Percentiles rank a stretch among this genome's conserved stretches.
Conservation (phyloP, 768 basidiomycete species). For the Leucosporidium scottii region DNA sequence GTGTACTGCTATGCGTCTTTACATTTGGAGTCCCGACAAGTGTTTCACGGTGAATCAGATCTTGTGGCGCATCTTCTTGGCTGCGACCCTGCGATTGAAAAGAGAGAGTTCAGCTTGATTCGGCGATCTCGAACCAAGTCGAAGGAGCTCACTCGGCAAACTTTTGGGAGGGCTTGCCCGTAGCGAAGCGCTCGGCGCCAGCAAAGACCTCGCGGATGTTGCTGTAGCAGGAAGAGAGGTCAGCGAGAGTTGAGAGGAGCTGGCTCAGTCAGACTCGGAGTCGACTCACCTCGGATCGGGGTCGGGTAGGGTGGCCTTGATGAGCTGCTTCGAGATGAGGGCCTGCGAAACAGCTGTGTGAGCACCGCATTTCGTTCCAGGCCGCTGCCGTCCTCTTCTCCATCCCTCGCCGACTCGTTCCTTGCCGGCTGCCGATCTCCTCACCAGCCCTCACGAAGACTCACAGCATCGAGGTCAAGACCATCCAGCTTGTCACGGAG, state of each 20-base stretch:
- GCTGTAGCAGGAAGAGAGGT: background rate
- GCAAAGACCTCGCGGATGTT: slow-evolving; percentile 30
- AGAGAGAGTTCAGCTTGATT: background rate
- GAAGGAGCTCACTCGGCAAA: slow-evolving; percentile 43
- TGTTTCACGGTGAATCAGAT: background rate
- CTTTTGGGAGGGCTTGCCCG: slow-evolving; percentile 52
- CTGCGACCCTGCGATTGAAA: background rate
- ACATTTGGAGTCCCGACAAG: no score
- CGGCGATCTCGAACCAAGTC: background rate
- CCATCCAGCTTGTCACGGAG: slow-evolving; percentile 19
- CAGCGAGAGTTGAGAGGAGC: background rate
- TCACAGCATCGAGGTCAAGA: slow-evolving; percentile 16
- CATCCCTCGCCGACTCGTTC: no score
- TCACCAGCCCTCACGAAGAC: no score
- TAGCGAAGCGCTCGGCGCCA: slow-evolving; percentile 54
- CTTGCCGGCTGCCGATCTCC: no score
- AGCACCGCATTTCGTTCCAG: no score
- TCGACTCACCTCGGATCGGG: slow-evolving; percentile 11
- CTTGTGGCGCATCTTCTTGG: slow-evolving; percentile 26
- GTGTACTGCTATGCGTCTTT: no score
- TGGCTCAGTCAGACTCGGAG: background rate
- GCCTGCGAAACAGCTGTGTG: no score
- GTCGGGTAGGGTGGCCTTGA: slow-evolving; percentile 10
- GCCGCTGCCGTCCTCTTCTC: no score
- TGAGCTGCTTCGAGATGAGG: slow-evolving; percentile 19